Evolutionary conservation across 2,329 filamentous ascomycete genomes (phyloP).

Genomic region (Exophiala spinifera): DNA sequence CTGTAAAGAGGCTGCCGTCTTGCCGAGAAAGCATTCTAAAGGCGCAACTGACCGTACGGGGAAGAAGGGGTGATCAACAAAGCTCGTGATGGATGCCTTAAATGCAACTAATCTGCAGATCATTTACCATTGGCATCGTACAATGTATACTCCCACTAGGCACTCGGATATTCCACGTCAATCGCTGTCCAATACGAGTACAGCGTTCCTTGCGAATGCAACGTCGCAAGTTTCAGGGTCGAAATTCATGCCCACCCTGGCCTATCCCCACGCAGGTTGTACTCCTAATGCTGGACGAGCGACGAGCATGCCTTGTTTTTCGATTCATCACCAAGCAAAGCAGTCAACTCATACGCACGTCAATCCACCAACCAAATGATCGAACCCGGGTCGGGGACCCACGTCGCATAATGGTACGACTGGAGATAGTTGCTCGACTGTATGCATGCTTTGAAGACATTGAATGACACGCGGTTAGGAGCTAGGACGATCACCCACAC

Average conservation of each 20-base stretch:
- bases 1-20: too few species aligned
- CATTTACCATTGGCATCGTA: conserved; percentile 1
- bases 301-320: background rate
- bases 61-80: background rate
- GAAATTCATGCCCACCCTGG: background rate
- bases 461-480: too few species aligned
- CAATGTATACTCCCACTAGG: conserved; percentile 2
- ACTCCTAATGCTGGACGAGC: too few species aligned
- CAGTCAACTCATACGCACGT: background rate
- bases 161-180: background rate
- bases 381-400: too few species aligned
- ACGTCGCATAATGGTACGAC: too few species aligned
- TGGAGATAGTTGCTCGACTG: too few species aligned
- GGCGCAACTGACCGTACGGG: conserved; percentile 16
- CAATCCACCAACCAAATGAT: too few species aligned
- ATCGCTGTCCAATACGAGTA: background rate
- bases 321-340: background rate
- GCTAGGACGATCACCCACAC: conserved; percentile 11
- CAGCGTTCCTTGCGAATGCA: background rate
- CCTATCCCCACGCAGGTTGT: background rate
- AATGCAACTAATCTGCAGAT: conserved; percentile 11
- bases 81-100: too few species aligned
- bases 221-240: conserved; percentile 1
- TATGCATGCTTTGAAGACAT: background rate
- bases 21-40: background rate